Base-by-base conservation (phyloP, 2,329 filamentous ascomycete species). In the Claviceps monticola region DNA sequence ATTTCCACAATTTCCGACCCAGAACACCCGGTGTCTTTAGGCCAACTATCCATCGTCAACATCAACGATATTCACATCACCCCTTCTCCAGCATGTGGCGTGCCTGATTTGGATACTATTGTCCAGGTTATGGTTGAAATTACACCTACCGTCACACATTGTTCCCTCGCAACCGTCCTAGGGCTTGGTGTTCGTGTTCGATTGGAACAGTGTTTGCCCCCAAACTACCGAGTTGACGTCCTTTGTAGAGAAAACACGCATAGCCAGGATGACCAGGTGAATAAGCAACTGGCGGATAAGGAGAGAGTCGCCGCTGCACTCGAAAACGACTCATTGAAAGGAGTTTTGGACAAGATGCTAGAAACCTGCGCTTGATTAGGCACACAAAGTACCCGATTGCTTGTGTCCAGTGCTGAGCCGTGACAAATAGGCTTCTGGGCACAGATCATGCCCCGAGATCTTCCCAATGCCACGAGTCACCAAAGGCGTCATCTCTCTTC, bases 201-300 rank as follows among this genome's bases (percentile, higher is more conserved):
- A 23, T 76, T 98, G 23, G 90, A 97, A 70, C 86, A 95, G 66
- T 85, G 87, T 11, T 74, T 98, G 53, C 93, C 93, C 3, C 87
- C 93, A 37, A 86, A 91, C 61, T 98, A 93, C 67, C 81, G 93
- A 39, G 79, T 97, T 49, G 90, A 97, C 66, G 88, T 97, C 46
- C 80, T 84, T 60, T 95, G 96, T 68, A 96, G 97, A 68, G 86
- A 95, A 68, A 91, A 90, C 56, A 93, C 89, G n/a, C 93, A 97
- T 66, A 88, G 82, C 57, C 94, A 94, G 55, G 91, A 88, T 46
- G 89, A 95, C 56, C 89, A 95, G 66, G 89, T 96, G 50, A 96
- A 95, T 71, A 96, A 96, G 74, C 93, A 98, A 69, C 73, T 98
- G 44, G 87, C 83, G 37, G 93, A 98, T 70, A 98, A 97, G 74